Conservation (phyloP, 768 basidiomycete genomes). For the Boletus vermiculosoides region DNA sequence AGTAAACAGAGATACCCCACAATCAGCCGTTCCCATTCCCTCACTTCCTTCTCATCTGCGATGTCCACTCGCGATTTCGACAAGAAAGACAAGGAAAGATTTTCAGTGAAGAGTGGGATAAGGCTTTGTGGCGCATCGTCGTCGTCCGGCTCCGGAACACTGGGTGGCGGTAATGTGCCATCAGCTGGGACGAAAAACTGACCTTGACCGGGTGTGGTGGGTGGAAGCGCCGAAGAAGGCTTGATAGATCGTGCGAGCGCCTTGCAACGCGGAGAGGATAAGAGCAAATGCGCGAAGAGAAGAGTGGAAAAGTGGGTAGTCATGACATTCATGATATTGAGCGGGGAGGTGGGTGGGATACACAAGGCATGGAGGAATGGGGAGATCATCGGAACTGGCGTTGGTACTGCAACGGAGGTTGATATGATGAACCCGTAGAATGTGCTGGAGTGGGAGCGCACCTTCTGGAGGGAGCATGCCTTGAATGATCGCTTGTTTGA, state of each 20-base stretch:
- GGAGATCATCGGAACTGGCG: slow-evolving; percentile 49
- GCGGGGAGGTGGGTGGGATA: slow-evolving; percentile 56
- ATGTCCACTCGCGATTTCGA: slow-evolving; percentile 55
- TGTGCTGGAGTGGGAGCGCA: slow-evolving; percentile 7
- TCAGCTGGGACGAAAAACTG: slow-evolving; percentile 81
- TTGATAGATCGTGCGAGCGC: slow-evolving; percentile 60
- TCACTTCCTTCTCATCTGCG: slow-evolving; percentile 62
- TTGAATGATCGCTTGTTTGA: slow-evolving; percentile 64
- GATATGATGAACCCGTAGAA: not conserved
- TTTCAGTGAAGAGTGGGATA: slow-evolving; percentile 84
- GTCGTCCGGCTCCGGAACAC: slow-evolving; percentile 42
- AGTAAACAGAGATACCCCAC: slow-evolving; percentile 82
- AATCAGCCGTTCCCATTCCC: slow-evolving; percentile 90
- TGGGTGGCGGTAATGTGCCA: slow-evolving; percentile 39
- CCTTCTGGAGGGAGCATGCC: slow-evolving; percentile 68
- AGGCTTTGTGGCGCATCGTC: slow-evolving; percentile 70
- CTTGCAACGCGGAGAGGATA: slow-evolving; percentile 65
- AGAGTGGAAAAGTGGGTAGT: slow-evolving; percentile 74
- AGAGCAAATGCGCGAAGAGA: slow-evolving; percentile 77
- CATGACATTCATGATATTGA: slow-evolving; percentile 54
- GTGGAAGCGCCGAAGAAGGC: slow-evolving; percentile 41
- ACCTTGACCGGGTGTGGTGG: slow-evolving; percentile 35
- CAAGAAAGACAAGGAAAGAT: slow-evolving; percentile 82
- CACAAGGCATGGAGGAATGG: slow-evolving; percentile 71
- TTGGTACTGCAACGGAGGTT: slow-evolving; percentile 17